phyloP scores from a whole-genome alignment of 257 asterid genomes.

The Solanum dulcamara region DNA sequence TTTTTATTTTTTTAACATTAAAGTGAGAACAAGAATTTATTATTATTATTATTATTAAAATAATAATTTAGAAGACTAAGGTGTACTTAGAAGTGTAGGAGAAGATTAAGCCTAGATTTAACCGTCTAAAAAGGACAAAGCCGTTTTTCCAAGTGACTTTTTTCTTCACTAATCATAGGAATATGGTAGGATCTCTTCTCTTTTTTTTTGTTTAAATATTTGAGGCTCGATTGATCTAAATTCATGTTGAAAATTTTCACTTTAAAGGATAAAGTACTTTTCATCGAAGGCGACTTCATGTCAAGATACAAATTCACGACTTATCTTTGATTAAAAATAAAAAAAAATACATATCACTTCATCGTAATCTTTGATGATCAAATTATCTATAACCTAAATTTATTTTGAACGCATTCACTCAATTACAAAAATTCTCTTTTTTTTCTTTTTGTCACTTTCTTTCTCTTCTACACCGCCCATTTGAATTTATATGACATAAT shows the following conservation, averaged over 20 bases:
- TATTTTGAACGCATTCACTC: neutral
- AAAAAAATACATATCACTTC: no score
- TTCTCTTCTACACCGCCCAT: neutral
- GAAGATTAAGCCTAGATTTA: neutral
- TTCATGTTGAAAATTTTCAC: no score
- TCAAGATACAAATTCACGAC: rapidly evolving
- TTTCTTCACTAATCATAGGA: neutral
- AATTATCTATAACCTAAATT: neutral
- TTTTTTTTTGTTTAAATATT: neutral
- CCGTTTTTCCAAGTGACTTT: neutral
- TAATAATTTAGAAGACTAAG: neutral
- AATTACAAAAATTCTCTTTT: no score
- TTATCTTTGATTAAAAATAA: no score
- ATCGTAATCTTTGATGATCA: neutral
- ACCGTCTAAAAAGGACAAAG: neutral
- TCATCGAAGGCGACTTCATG: neutral
- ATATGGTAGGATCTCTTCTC: neutral
- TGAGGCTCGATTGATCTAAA: no score
- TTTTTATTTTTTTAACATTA: neutral
- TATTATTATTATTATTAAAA: neutral
- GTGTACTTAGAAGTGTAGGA: neutral
- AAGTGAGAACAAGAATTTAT: neutral
- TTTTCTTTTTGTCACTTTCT: neutral
- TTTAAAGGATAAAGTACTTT: no score
- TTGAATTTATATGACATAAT: neutral